phyloP scores from a whole-genome alignment of 495 filamentous ascomycete genomes.

The Podospora pseudocomata region DNA sequence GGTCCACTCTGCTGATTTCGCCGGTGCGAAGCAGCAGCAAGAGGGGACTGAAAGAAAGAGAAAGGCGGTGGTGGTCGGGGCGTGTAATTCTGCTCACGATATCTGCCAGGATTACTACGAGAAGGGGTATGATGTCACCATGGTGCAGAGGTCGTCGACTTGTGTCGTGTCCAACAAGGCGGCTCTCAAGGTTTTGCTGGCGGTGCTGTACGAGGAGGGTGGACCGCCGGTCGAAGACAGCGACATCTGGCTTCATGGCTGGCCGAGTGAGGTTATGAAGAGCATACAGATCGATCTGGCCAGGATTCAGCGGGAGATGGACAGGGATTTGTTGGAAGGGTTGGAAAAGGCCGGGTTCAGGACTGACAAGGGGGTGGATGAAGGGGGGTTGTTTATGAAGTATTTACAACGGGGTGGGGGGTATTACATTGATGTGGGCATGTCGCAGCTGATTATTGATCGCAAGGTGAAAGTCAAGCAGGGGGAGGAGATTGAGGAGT shows the following conservation, averaged over 20 bases:
- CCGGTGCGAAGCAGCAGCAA: slow-evolving; percentile 45
- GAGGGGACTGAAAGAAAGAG: slow-evolving; percentile 42
- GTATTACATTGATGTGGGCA: slow-evolving; percentile 82
- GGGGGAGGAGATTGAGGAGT: slow-evolving; percentile 58
- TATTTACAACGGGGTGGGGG: slow-evolving; percentile 73
- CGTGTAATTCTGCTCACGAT: slow-evolving; percentile 78
- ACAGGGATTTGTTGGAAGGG: slow-evolving; percentile 56
- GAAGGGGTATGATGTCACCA: slow-evolving; percentile 78
- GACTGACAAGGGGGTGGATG: slow-evolving; percentile 63
- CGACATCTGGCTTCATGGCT: slow-evolving; percentile 55
- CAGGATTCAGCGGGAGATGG: slow-evolving; percentile 43
- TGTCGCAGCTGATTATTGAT: slow-evolving; percentile 66
- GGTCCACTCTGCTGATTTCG: slow-evolving; percentile 68
- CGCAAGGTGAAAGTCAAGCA: slow-evolving; percentile 76
- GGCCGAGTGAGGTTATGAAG: slow-evolving; percentile 58
- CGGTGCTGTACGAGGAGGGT: slow-evolving; percentile 59
- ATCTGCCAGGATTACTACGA: slow-evolving; percentile 81
- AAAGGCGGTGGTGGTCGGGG: slow-evolving; percentile 72
- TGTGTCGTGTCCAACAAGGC: slow-evolving; percentile 59
- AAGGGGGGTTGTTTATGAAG: slow-evolving; percentile 65
- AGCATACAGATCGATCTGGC: slow-evolving; percentile 51
- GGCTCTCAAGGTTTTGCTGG: slow-evolving; percentile 47
- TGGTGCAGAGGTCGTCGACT: slow-evolving; percentile 75
- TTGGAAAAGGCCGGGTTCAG: slow-evolving; percentile 65
- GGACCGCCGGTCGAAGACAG: slow-evolving; percentile 59